Conservation (phyloP, 179 eudicot genomes). For the Pouteria campechiana region DNA sequence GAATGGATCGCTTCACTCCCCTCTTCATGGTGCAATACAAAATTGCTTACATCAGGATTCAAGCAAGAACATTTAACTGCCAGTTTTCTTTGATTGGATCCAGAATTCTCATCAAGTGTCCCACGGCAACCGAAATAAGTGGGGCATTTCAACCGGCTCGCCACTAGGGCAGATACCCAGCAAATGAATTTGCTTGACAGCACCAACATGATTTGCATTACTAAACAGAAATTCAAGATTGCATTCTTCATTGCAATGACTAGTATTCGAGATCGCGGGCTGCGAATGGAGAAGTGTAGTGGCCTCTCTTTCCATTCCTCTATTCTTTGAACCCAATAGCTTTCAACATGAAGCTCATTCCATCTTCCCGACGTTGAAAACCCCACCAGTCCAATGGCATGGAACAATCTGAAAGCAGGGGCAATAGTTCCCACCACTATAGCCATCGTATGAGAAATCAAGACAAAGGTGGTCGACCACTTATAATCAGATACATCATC, state of each 20-base stretch:
- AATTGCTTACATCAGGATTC: conserved; percentile 6
- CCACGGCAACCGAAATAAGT: too few species aligned
- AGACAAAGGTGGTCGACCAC: conserved; percentile 12
- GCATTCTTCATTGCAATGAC: not conserved
- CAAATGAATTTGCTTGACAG: conserved; percentile 12
- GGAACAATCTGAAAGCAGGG: conserved; percentile 13
- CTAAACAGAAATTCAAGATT: not conserved
- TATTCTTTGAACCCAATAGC: conserved; percentile 16
- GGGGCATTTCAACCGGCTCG: too few species aligned
- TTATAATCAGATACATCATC: conserved; percentile 18
- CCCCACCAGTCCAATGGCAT: conserved; percentile 1
- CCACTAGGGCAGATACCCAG: too few species aligned
- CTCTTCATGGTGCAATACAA: conserved; percentile 22
- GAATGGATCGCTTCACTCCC: conserved; percentile 7
- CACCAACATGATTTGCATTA: conserved; percentile 7
- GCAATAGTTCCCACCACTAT: conserved; percentile 12
- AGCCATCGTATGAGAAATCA: conserved; percentile 9
- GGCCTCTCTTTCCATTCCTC: conserved; percentile 6
- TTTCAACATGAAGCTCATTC: conserved; percentile 8
- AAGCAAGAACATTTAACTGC: too few species aligned
- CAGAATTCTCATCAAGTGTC: too few species aligned
- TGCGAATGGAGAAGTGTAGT: not conserved
- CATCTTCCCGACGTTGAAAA: not conserved
- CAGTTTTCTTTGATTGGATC: too few species aligned
- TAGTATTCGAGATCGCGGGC: conserved; percentile 1